Conservation (phyloP, 352 stramenopile species). For the Phytopythium vexans region DNA sequence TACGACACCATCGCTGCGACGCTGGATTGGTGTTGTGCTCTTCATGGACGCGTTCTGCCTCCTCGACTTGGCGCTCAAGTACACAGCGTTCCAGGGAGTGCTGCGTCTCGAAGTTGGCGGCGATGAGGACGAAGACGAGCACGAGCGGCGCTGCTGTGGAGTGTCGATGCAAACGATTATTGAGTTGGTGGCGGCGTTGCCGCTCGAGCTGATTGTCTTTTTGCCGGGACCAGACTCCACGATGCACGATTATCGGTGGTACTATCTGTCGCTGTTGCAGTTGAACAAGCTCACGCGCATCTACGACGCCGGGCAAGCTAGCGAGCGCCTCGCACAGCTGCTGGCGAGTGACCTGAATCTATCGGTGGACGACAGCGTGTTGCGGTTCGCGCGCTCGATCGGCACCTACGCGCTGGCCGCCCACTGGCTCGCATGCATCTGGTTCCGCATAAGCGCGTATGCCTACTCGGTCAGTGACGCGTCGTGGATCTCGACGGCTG, state of each 20-base stretch:
- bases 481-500: slow-evolving; percentile 52
- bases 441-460: slow-evolving; percentile 47
- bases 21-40: slow-evolving; percentile 36
- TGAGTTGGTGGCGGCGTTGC: slow-evolving; percentile 36
- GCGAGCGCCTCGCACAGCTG: slow-evolving; percentile 51
- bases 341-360: slow-evolving; percentile 49
- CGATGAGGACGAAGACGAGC: slow-evolving; percentile 1
- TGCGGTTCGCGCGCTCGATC: slow-evolving; percentile 53
- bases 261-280: slow-evolving; percentile 54
- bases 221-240: slow-evolving; percentile 22
- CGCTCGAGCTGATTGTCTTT: slow-evolving; percentile 51
- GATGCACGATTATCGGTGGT: slow-evolving; percentile 35
- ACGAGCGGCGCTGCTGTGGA: background rate
- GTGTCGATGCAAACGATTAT: slow-evolving; percentile 9
- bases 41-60: slow-evolving; percentile 50
- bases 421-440: slow-evolving; percentile 73
- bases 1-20: slow-evolving; percentile 5
- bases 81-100: slow-evolving; percentile 49
- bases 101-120: slow-evolving; percentile 24
- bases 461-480: slow-evolving; percentile 41
- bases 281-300: slow-evolving; percentile 62
- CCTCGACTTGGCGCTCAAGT: slow-evolving; percentile 49
- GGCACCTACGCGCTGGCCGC: slow-evolving; percentile 45
- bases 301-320: slow-evolving; percentile 39
- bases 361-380: slow-evolving; percentile 37